phyloP scores from a whole-genome alignment of 1,139 yeast species.

The Yamadazyma atmosphaerica region DNA sequence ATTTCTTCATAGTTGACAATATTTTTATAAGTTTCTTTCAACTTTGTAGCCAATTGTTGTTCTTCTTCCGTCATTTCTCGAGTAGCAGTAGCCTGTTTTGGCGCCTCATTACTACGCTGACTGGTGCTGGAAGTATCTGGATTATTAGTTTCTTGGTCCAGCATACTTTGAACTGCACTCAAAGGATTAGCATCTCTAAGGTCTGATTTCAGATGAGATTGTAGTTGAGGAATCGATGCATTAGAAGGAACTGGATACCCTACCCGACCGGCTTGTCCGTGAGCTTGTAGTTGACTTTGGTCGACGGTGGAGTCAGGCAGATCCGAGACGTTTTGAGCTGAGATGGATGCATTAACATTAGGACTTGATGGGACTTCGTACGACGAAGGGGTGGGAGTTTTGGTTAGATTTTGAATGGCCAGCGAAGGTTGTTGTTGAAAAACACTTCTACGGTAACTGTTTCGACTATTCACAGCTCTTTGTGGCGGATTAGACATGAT shows the following conservation, averaged over 20 bases:
- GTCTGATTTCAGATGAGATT: background rate
- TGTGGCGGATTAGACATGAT: background rate
- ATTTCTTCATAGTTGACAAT: constrained; percentile 68
- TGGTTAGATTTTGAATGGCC: constrained; percentile 14
- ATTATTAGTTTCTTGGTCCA: constrained; percentile 10
- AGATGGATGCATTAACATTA: constrained; percentile 26
- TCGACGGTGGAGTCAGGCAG: constrained; percentile 37
- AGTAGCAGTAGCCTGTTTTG: constrained; percentile 1
- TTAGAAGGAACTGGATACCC: background rate
- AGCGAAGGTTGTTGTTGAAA: constrained; percentile 14
- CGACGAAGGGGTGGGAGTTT: constrained; percentile 46
- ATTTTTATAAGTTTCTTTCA: constrained; percentile 71
- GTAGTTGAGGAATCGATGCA: background rate
- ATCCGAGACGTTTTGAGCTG: constrained; percentile 38
- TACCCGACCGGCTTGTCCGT: background rate
- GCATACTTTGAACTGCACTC: constrained; percentile 3
- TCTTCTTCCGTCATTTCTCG: constrained; percentile 61
- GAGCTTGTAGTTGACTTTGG: background rate
- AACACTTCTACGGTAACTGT: constrained; percentile 12
- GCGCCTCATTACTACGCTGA: background rate
- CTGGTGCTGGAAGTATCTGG: constrained; percentile 7
- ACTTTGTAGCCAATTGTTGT: constrained; percentile 65
- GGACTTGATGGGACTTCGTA: constrained; percentile 48
- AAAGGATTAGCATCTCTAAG: background rate
- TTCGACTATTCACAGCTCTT: constrained; percentile 1